These are phyloP conservation scores for Coemansia sp. DNA, from an alignment of 192 early-diverging fungal genomes.

Conservation along the genomic window DNA sequence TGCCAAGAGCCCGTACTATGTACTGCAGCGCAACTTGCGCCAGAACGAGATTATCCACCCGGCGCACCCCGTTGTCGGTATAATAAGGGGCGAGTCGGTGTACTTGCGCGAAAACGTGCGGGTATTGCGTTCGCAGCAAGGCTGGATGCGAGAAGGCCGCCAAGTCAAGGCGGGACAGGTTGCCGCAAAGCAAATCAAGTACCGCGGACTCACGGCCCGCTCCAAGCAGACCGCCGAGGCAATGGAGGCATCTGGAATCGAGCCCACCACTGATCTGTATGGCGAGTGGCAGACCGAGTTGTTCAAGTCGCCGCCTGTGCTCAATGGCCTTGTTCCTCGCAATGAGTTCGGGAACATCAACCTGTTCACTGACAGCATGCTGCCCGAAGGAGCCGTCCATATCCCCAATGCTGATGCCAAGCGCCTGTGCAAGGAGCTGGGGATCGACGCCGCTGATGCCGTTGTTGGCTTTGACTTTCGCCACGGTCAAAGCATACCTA, in stretches of 20 bases:
- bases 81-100: constrained; percentile 71
- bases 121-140: constrained; percentile 60
- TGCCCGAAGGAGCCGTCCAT: constrained; percentile 77
- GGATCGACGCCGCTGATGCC: constrained; percentile 78
- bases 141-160: constrained; percentile 57
- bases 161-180: constrained; percentile 15
- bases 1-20: constrained; percentile 77
- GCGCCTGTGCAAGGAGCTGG: constrained; percentile 69
- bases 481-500: constrained; percentile 22
- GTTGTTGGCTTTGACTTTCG: constrained; percentile 62
- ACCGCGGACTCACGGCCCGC: constrained; percentile 11
- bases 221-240: constrained; percentile 18
- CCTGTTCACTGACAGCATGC: constrained; percentile 79
- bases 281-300: constrained; percentile 87
- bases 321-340: constrained; percentile 73
- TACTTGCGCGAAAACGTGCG: constrained; percentile 76
- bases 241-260: constrained; percentile 7
- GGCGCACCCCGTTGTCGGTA: constrained; percentile 65
- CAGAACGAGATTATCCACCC: constrained; percentile 80
- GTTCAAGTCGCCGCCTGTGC: constrained; percentile 61
- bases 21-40: constrained; percentile 77
- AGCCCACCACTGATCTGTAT: constrained; percentile 50
- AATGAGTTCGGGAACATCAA: constrained; percentile 85
- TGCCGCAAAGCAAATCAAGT: constrained; percentile 42
- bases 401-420: constrained; percentile 60